Evolutionary conservation across 805 yeast species (phyloP).

Genomic region (Nakazawaea populi): DNA sequence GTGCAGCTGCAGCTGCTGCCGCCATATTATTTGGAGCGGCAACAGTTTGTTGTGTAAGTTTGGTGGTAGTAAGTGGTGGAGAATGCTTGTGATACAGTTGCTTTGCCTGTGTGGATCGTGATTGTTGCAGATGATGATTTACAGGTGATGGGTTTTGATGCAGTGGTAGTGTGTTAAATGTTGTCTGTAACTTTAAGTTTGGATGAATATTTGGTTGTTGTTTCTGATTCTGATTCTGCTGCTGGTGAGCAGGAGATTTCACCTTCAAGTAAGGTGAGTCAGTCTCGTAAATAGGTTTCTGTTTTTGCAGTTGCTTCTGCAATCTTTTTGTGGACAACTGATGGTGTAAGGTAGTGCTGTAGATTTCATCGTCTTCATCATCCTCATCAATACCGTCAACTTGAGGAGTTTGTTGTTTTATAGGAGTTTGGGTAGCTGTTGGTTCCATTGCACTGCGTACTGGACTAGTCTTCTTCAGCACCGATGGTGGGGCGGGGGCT

Average conservation of each 20-base stretch:
- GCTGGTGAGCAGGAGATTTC: conserved; percentile 11
- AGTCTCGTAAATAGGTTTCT: conserved; percentile 11
- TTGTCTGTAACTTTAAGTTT: conserved; percentile 27
- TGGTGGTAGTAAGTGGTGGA: conserved; percentile 15
- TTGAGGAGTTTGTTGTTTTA: neutral
- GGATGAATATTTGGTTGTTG: conserved; percentile 21
- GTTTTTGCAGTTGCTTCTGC: conserved; percentile 7
- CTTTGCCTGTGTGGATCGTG: conserved; percentile 11
- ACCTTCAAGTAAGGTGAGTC: conserved; percentile 10
- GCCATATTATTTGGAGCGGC: conserved; percentile 13
- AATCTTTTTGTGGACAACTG: conserved; percentile 9
- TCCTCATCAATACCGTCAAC: neutral
- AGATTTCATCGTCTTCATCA: neutral
- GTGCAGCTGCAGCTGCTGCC: conserved; percentile 30
- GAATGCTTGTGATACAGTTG: conserved; percentile 13
- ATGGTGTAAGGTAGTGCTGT: conserved; percentile 2
- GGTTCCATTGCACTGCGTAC: neutral
- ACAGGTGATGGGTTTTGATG: neutral
- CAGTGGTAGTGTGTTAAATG: conserved; percentile 13
- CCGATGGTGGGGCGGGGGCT: conserved; percentile 50
- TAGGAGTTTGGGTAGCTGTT: neutral
- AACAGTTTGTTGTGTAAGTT: conserved; percentile 15
- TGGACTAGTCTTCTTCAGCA: neutral
- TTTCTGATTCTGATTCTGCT: conserved; percentile 11
- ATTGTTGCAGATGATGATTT: conserved; percentile 15